A percentile compares a stretch with the other conserved stretches of the same genome.
These are phyloP conservation scores for Hanseniaspora singularis DNA, from an alignment of 805 yeast species.

Conservation along the genomic window DNA sequence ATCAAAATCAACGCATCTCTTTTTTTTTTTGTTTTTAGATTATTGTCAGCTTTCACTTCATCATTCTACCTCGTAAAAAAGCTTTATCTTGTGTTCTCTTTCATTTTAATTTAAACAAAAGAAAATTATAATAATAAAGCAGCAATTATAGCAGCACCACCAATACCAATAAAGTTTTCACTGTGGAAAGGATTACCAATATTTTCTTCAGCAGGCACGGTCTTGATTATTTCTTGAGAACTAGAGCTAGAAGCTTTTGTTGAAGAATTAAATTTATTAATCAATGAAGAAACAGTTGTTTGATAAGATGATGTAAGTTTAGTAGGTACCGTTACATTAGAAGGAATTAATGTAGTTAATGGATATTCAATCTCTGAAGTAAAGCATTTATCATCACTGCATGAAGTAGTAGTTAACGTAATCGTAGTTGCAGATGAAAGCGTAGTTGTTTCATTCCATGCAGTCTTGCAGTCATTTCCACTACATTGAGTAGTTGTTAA, in stretches of 20 bases:
- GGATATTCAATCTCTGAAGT: slow-evolving; percentile 9
- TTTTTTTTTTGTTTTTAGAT: too few relatives aligned
- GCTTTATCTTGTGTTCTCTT: too few relatives aligned
- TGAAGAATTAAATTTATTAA: too few relatives aligned
- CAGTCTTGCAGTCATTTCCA: not conserved
- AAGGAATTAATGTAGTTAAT: not conserved
- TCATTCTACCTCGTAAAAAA: too few relatives aligned
- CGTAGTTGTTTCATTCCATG: not conserved
- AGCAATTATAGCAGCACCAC: not conserved
- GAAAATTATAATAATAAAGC: not conserved
- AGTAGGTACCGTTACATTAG: not conserved
- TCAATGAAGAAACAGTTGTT: too few relatives aligned
- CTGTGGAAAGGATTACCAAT: not conserved
- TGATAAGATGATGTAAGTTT: not conserved
- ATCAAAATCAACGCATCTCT: too few relatives aligned
- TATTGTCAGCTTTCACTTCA: too few relatives aligned
- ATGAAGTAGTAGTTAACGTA: not conserved
- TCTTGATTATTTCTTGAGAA: not conserved
- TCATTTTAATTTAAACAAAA: too few relatives aligned
- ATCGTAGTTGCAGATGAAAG: not conserved
- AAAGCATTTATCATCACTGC: not conserved
- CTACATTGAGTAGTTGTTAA: too few relatives aligned
- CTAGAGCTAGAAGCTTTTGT: not conserved
- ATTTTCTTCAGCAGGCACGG: not conserved
- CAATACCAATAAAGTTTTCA: not conserved